Conservation (phyloP, 1,139 yeast species). For the Debaryomyces udenii region DNA sequence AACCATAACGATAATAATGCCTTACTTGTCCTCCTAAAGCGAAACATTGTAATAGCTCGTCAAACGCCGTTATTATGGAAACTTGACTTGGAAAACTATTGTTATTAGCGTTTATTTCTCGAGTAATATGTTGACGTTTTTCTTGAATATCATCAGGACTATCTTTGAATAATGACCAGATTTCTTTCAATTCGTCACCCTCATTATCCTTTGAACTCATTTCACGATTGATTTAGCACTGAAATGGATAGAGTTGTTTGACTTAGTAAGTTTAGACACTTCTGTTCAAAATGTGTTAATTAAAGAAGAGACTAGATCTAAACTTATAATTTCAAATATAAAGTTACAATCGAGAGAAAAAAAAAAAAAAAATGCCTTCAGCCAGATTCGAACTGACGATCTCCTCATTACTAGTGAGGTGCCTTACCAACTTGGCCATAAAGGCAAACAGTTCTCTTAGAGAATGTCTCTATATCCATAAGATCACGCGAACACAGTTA, state of each 20-base stretch:
- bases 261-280: too few species aligned
- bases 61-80: constrained; percentile 71
- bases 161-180: constrained; percentile 41
- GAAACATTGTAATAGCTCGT: constrained; percentile 82
- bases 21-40: constrained; percentile 88
- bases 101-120: constrained; percentile 30
- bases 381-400: constrained; percentile 87
- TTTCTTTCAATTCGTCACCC: constrained; percentile 18
- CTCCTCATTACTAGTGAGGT: constrained; percentile 90
- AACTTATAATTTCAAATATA: not conserved
- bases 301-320: too few species aligned
- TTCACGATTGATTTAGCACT: not conserved
- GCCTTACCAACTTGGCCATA: constrained; percentile 91
- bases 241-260: too few species aligned
- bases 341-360: not conserved
- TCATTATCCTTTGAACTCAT: constrained; percentile 4
- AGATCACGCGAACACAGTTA: too few species aligned
- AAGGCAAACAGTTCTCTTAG: constrained; percentile 22
- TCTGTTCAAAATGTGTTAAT: too few species aligned
- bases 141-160: constrained; percentile 36
- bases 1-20: constrained; percentile 80
- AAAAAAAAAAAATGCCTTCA: constrained; percentile 56
- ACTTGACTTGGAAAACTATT: constrained; percentile 41
- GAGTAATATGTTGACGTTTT: constrained; percentile 35
- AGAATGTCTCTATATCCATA: not conserved